These are phyloP conservation scores for Trypanosoma melophagium DNA, from an alignment of 208 protist species.

Conservation along the genomic window DNA sequence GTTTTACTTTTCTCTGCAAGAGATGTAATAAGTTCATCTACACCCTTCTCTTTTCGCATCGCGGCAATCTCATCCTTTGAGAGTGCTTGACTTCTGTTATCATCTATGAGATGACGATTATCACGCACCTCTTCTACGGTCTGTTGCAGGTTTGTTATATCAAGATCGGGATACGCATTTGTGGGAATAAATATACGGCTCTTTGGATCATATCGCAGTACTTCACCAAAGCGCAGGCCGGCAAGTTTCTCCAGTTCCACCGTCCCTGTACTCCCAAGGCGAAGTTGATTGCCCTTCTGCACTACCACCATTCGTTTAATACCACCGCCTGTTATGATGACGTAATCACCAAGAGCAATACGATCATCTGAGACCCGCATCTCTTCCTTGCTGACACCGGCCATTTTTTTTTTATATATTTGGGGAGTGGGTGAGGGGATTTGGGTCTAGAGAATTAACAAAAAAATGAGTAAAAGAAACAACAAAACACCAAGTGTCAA, in stretches of 20 bases:
- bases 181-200: slow-evolving; percentile 55
- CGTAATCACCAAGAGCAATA: slow-evolving; percentile 78
- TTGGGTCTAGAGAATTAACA: background rate
- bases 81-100: slow-evolving; percentile 81
- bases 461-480: background rate
- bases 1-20: slow-evolving; percentile 86
- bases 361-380: slow-evolving; percentile 2
- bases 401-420: slow-evolving; percentile 17
- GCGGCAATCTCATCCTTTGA: slow-evolving; percentile 73
- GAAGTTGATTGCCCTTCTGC: slow-evolving; percentile 49
- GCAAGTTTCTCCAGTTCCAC: slow-evolving; percentile 69
- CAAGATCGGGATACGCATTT: slow-evolving; percentile 85
- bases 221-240: slow-evolving; percentile 80
- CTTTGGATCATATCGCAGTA: slow-evolving; percentile 64
- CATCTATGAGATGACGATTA: slow-evolving; percentile 80
- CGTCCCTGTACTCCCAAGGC: slow-evolving; percentile 62
- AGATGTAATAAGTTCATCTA: slow-evolving; percentile 69
- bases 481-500: background rate
- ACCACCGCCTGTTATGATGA: slow-evolving; percentile 82
- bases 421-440: background rate
- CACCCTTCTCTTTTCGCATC: slow-evolving; percentile 71
- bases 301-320: slow-evolving; percentile 64
- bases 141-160: slow-evolving; percentile 55
- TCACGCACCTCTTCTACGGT: slow-evolving; percentile 34
- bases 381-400: background rate